A percentile compares a stretch with the other conserved stretches of the same genome.
Conservation (phyloP, 768 basidiomycete genomes). For the Tricholoma sp. region DNA sequence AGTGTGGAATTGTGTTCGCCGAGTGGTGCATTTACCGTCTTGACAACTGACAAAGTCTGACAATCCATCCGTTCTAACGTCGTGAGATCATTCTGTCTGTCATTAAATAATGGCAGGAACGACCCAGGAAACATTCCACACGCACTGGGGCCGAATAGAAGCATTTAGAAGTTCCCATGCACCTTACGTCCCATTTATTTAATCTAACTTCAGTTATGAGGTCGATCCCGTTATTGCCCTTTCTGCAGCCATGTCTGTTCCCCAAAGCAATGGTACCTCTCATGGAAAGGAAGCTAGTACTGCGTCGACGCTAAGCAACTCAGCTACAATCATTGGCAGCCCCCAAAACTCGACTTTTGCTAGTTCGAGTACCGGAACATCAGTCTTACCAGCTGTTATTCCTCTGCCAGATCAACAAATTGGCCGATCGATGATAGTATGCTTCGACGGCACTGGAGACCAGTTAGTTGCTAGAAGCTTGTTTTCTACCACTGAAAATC, state of each 20-base stretch:
- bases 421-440: conserved; percentile 52
- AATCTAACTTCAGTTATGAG: background rate
- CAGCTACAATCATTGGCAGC: background rate
- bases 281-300: background rate
- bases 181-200: background rate
- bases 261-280: background rate
- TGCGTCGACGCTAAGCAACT: background rate
- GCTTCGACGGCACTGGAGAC: conserved; percentile 63
- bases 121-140: background rate
- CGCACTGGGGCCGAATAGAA: background rate
- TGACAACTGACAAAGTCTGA: too few species aligned
- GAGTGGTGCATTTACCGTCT: too few species aligned
- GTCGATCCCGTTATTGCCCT: background rate
- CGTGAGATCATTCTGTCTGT: too few species aligned
- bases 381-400: conserved; percentile 10
- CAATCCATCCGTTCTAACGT: too few species aligned
- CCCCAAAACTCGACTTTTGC: conserved; percentile 6
- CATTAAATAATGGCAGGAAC: background rate
- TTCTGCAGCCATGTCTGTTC: background rate
- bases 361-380: background rate
- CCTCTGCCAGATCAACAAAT: conserved; percentile 21
- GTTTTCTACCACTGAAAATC: background rate
- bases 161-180: background rate
- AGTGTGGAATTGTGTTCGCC: too few species aligned
- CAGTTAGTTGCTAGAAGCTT: conserved; percentile 22